Base-by-base conservation (phyloP, 306 rosid genomes). In the Herpetospermum pedunculosum region DNA sequence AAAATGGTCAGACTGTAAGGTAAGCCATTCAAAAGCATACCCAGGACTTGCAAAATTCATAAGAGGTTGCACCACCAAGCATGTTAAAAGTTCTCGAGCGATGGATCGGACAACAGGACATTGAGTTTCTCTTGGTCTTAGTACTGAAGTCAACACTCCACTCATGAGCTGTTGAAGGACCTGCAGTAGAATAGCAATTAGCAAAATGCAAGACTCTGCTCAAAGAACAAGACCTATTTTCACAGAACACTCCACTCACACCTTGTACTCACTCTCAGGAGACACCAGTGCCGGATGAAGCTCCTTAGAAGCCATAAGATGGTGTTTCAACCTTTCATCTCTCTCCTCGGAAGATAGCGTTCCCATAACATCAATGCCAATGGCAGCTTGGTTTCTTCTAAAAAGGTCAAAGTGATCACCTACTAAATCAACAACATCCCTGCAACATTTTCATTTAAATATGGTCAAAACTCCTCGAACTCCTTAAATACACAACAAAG, bases 191-290 rank as follows among this genome's bases (percentile, higher is more conserved):
- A 63, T 77, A 59, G 73, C 50, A 81, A 84, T 78, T 83, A 80
- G 74, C 50, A 70, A 41, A 77, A 78, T 80, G 77, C 70, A 77
- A 83, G 62, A 80, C 49, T n/a, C 78, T 74, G 47, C 69, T 43
- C 4, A 75, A 78, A 81, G 65, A 75, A 41, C 11, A 52, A 37
- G 74, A 70, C 68, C 50, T 65, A 35, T 72, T 72, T 53, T 81
- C 79, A 81, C 52, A 75, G 82, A 84, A 87, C 86, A 78, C 87
- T 82, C 89, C 96, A 89, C 96, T 83, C 99, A 88, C 97, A 95
- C 99, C 99, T 95, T 95, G 96, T 91, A 89, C 99, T 95, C 97
- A 88, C 97, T 91, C 96, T 87, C 99, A 16, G 96, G 90, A 85
- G 99, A 95, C 79, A 87, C 70, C 75, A 95, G 75, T 5, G 99